Base-by-base conservation (phyloP, 345 rosid genomes). In the Dovyalis caffra region DNA sequence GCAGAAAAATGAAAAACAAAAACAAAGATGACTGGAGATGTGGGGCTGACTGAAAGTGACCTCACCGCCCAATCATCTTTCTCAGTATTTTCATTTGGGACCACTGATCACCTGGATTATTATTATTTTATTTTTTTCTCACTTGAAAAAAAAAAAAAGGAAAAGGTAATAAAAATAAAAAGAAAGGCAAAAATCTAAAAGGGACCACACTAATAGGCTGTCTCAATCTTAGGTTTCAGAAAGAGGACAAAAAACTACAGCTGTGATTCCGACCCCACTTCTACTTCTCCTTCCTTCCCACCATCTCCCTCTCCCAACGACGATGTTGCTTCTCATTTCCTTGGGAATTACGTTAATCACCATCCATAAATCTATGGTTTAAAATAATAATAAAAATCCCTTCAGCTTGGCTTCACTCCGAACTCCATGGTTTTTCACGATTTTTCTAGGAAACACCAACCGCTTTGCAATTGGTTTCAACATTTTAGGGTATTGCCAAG, bases 201-300 rank as follows among this genome's bases (percentile, higher is more conserved):
- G 82, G 85, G 84, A 79, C 85, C 85, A 56, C 74, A 0, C 69
- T 32, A 26, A 58, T 23, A 64, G 60, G 45, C 12, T 70, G 82
- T 80, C 81, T 69, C 75, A 12, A 47, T 79, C 84, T 79, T 74
- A 61, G 83, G 83, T 77, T 32, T 35, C n/a, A 35, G 31, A 75
- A 78, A 76, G 45, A 60, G 58, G 82, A 81, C 85, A 43, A 43
- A 88, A 78, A 69, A 74, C 76, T 38, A 84, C 86, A 83, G 86
- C 87, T 84, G 78, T 79, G 83, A 74, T 4, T n/a, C 9, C 38
- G 84, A 80, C 82, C 83, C 86, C 71, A 78, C 81, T 33, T 21
- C 85, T 64, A 60, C 71, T 78, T 75, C 83, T 66, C 20, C 61
- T 67, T 28, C 57, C 47, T 12, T 12, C 47, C 47, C 47, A 43